Evolutionary conservation across 2,329 filamentous ascomycete genomes (phyloP).

Genomic region (Exophiala phaeomuriformis): DNA sequence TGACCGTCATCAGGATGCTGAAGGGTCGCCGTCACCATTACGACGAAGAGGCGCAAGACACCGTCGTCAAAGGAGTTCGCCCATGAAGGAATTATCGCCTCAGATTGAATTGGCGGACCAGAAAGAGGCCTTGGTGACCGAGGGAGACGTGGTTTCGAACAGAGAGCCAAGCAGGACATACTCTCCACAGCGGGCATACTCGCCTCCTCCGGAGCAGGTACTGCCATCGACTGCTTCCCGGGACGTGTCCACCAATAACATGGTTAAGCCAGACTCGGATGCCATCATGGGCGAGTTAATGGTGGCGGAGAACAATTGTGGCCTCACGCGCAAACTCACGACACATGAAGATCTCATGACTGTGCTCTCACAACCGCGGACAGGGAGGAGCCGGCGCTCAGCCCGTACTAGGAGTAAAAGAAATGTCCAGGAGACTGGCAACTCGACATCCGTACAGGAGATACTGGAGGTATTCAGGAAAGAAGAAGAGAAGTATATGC

Average conservation of each 20-base stretch:
- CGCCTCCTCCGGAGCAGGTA: constrained; percentile 46
- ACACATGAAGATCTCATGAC: constrained; percentile 93
- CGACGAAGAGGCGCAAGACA: constrained; percentile 27
- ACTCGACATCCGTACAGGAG: constrained; percentile 60
- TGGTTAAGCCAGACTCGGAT: constrained; percentile 25
- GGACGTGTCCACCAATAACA: constrained; percentile 40
- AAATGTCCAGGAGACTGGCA: constrained; percentile 50
- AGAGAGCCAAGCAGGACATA: background rate
- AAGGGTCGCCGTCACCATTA: constrained; percentile 25
- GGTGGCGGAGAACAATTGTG: constrained; percentile 39
- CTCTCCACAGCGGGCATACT: constrained; percentile 38
- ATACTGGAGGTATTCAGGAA: constrained; percentile 71
- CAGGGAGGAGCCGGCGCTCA: constrained; percentile 63
- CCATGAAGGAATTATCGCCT: constrained; percentile 8
- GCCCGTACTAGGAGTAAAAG: constrained; percentile 61
- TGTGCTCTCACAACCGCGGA: constrained; percentile 63
- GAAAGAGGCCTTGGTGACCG: background rate
- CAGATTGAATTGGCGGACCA: background rate
- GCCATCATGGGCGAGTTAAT: background rate
- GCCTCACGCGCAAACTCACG: constrained; percentile 67
- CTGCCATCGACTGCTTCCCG: constrained; percentile 54
- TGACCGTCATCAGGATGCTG: constrained; percentile 9
- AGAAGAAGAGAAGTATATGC: constrained; percentile 80
- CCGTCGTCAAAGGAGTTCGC: constrained; percentile 7
- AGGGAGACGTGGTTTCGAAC: background rate